Percentiles rank a stretch among this genome's conserved stretches.
Conservation (phyloP, 2,329 filamentous ascomycete genomes). For the Paraconiothyrium sp. region DNA sequence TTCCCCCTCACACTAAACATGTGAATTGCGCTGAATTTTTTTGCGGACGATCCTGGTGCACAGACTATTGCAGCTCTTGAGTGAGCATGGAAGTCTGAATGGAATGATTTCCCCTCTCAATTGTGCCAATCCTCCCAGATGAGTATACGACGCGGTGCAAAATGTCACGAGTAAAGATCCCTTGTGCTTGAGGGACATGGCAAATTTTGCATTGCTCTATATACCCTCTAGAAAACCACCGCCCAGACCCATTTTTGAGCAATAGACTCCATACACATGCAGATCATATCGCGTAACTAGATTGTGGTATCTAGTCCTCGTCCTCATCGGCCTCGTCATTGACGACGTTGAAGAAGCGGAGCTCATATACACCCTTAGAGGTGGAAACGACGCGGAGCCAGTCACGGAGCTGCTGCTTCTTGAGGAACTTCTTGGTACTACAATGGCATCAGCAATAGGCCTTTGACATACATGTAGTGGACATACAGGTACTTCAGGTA, state of each 20-base stretch:
- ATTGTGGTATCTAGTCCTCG: slow-evolving; percentile 79
- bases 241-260: slow-evolving; percentile 30
- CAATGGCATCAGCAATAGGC: slow-evolving; percentile 21
- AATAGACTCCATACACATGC: slow-evolving; percentile 31
- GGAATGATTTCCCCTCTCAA: too few species aligned
- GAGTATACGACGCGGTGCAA: not conserved
- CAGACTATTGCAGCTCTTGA: too few species aligned
- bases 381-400: slow-evolving; percentile 99
- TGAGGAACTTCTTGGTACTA: slow-evolving; percentile 99
- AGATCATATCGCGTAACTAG: slow-evolving; percentile 27
- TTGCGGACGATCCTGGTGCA: too few species aligned
- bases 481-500: slow-evolving; percentile 99
- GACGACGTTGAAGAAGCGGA: slow-evolving; percentile 99
- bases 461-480: not conserved
- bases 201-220: slow-evolving; percentile 38
- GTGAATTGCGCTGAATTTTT: too few species aligned
- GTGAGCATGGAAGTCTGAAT: too few species aligned
- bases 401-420: slow-evolving; percentile 99
- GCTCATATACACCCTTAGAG: slow-evolving; percentile 97
- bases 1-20: too few species aligned
- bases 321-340: slow-evolving; percentile 98
- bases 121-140: not conserved
- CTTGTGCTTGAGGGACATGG: not conserved
- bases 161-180: not conserved
- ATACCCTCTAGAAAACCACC: slow-evolving; percentile 31